phyloP scores from a whole-genome alignment of 2,329 filamentous ascomycete species.

The Metarhizium anisopliae region DNA sequence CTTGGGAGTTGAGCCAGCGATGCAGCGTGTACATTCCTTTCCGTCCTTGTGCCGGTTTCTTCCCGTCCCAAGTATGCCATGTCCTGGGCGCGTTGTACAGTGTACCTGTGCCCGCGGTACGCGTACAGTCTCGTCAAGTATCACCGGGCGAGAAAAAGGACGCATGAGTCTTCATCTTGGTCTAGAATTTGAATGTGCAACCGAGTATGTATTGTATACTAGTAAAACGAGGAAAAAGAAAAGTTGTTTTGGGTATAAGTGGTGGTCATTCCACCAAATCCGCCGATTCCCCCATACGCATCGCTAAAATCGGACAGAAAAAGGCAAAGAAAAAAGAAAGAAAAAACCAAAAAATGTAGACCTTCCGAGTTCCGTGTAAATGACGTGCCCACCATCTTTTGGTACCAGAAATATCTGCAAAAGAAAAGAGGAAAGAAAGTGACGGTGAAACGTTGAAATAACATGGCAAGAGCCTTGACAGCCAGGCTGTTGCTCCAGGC shows the following conservation, averaged over 20 bases:
- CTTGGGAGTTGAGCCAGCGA: no score
- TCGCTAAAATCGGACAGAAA: neutral
- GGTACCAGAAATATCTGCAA: neutral
- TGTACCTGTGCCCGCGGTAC: no score
- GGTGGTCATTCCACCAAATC: neutral
- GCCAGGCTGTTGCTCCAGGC: neutral
- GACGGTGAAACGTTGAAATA: neutral
- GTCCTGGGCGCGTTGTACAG: no score
- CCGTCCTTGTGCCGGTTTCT: no score
- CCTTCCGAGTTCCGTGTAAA: no score
- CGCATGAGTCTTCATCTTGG: no score
- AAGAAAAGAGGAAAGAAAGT: neutral
- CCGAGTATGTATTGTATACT: neutral
- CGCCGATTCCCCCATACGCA: neutral
- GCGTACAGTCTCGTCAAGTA: no score
- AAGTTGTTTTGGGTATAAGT: neutral
- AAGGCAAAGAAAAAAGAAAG: neutral
- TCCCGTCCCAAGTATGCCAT: no score
- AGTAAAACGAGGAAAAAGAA: neutral
- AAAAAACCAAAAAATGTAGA: neutral
- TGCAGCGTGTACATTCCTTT: no score
- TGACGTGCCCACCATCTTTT: no score
- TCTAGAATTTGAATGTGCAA: no score
- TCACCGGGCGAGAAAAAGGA: no score
- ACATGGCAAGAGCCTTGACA: neutral